Percentiles rank a stretch among this genome's conserved stretches.
These are phyloP conservation scores for Ceratobasidium papillatum DNA, from an alignment of 1,284 basidiomycete species.

Conservation along the genomic window DNA sequence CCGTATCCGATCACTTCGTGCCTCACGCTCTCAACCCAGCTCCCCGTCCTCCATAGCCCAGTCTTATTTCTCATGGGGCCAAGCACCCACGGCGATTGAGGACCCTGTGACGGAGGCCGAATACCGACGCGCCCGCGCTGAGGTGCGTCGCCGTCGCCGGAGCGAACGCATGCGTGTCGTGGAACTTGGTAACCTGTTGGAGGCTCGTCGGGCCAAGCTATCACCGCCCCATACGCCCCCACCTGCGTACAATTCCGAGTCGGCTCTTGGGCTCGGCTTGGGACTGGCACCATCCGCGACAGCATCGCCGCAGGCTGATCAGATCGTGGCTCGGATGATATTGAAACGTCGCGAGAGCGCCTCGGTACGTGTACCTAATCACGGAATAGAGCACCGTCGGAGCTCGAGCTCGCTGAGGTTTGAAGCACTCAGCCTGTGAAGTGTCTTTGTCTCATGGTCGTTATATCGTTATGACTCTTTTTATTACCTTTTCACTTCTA, in stretches of 20 bases:
- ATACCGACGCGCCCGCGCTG: conserved; percentile 28
- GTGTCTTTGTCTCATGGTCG: neutral
- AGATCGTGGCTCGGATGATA: conserved; percentile 39
- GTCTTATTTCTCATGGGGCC: conserved; percentile 2
- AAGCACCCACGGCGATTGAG: conserved; percentile 6
- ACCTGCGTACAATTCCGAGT: conserved; percentile 24
- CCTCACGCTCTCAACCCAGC: conserved; percentile 33
- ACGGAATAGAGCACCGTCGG: conserved; percentile 21
- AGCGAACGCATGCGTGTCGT: conserved; percentile 39
- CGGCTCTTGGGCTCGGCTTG: conserved; percentile 26
- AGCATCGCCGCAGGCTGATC: conserved; percentile 16
- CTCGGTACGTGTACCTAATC: conserved; percentile 1
- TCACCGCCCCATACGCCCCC: conserved; percentile 24
- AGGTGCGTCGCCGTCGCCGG: conserved; percentile 31
- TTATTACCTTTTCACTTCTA: neutral
- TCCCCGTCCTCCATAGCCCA: neutral
- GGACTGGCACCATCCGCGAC: neutral
- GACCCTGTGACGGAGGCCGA: conserved; percentile 36
- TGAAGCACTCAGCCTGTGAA: conserved; percentile 25
- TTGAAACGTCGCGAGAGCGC: conserved; percentile 37
- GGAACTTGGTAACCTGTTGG: conserved; percentile 33
- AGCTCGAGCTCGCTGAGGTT: conserved; percentile 36
- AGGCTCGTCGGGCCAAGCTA: conserved; percentile 8
- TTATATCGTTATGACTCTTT: neutral
- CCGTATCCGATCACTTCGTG: conserved; percentile 24